These are phyloP conservation scores for Arxiozyma slooffiae DNA, from an alignment of 1,139 yeast genomes.

Conservation along the genomic window DNA sequence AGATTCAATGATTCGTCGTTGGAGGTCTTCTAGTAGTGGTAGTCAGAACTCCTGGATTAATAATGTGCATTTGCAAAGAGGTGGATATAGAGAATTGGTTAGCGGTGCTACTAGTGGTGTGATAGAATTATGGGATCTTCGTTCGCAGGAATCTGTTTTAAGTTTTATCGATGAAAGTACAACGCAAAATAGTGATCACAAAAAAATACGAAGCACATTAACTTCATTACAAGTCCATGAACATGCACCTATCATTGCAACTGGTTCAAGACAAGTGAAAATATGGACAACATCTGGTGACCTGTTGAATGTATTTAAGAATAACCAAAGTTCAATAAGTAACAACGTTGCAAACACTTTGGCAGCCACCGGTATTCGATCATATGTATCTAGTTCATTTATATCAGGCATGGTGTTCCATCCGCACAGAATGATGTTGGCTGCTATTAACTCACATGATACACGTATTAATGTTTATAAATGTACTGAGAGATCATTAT, in stretches of 20 bases:
- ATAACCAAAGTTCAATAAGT: conserved; percentile 35
- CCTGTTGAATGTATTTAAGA: conserved; percentile 50
- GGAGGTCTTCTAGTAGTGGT: conserved; percentile 41
- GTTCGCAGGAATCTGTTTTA: conserved; percentile 61
- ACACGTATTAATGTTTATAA: conserved; percentile 59
- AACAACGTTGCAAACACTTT: conserved; percentile 27
- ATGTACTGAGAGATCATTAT: conserved; percentile 28
- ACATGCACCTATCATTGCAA: conserved; percentile 87
- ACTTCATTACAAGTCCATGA: conserved; percentile 80
- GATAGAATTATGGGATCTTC: conserved; percentile 84
- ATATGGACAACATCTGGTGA: conserved; percentile 86
- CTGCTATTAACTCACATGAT: conserved; percentile 76
- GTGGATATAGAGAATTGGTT: conserved; percentile 84
- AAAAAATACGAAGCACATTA: conserved; percentile 34
- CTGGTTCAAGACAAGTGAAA: conserved; percentile 75
- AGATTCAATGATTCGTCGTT: conserved; percentile 75
- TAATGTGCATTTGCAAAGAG: conserved; percentile 91
- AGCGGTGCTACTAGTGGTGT: conserved; percentile 78
- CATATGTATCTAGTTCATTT: conserved; percentile 31
- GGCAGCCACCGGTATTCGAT: conserved; percentile 26
- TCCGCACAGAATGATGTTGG: conserved; percentile 92
- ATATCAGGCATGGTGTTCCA: conserved; percentile 68
- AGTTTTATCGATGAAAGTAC: conserved; percentile 49
- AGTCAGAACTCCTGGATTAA: conserved; percentile 48
- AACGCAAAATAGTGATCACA: conserved; percentile 12